Conservation (phyloP, 352 stramenopile genomes). For the Phytophthora tubulina region DNA sequence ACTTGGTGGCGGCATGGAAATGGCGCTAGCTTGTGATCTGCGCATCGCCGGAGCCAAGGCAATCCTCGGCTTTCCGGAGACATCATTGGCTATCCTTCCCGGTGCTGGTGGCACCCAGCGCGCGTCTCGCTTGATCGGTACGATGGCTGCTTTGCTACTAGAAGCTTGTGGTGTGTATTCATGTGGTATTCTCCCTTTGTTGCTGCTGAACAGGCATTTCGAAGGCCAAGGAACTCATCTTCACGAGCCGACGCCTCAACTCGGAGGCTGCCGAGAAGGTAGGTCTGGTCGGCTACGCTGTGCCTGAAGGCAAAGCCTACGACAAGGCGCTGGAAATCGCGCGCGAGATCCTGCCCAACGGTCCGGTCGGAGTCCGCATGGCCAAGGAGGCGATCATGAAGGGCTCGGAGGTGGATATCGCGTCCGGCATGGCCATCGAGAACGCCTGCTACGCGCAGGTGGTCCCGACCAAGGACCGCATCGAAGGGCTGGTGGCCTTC, state of each 20-base stretch:
- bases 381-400: constrained; percentile 91
- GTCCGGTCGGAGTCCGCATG: constrained; percentile 92
- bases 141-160: neutral
- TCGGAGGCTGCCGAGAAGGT: constrained; percentile 81
- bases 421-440: constrained; percentile 92
- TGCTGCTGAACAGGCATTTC: constrained; percentile 58
- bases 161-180: neutral
- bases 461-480: constrained; percentile 92
- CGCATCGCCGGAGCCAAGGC: constrained; percentile 90
- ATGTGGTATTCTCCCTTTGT: neutral
- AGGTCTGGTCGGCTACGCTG: constrained; percentile 91
- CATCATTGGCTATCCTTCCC: constrained; percentile 93
- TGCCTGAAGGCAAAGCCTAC: constrained; percentile 70
- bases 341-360: constrained; percentile 92
- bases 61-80: constrained; percentile 92
- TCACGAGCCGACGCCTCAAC: constrained; percentile 88
- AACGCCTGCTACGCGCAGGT: constrained; percentile 92
- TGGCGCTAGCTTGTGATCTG: constrained; percentile 94
- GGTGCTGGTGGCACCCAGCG: constrained; percentile 94
- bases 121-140: constrained; percentile 91
- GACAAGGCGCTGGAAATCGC: constrained; percentile 86
- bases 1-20: constrained; percentile 92
- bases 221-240: constrained; percentile 96
- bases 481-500: constrained; percentile 94
- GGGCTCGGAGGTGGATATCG: constrained; percentile 87